phyloP scores from a whole-genome alignment of 768 basidiomycete species.

The Mycena olivaceomarginata region DNA sequence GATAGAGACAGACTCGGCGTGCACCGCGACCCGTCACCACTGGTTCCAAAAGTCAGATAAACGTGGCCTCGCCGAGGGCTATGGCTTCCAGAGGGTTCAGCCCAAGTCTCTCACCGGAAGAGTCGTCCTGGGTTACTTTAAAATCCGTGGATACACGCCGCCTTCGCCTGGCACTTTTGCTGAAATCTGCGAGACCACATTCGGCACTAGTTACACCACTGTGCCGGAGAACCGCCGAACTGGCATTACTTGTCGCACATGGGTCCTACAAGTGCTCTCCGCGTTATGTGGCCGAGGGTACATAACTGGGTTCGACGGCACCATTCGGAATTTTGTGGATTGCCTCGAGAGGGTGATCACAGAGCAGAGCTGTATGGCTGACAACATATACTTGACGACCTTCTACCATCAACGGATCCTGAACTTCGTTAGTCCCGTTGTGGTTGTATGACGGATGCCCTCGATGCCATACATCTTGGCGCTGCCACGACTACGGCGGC shows the following conservation, averaged over 20 bases:
- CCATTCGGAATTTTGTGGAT: slow-evolving; percentile 35
- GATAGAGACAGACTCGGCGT: slow-evolving; percentile 37
- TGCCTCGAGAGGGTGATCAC: slow-evolving; percentile 36
- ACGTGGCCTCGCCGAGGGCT: slow-evolving; percentile 40
- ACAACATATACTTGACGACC: slow-evolving; percentile 30
- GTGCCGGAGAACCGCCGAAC: slow-evolving; percentile 43
- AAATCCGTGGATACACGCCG: slow-evolving; percentile 37
- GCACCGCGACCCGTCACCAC: slow-evolving; percentile 45
- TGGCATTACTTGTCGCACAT: slow-evolving; percentile 48
- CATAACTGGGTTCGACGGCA: slow-evolving; percentile 32
- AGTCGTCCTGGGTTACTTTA: slow-evolving; percentile 49
- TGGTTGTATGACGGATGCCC: slow-evolving; percentile 36
- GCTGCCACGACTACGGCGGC: background rate
- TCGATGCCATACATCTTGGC: background rate
- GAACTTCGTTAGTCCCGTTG: slow-evolving; percentile 31
- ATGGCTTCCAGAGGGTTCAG: slow-evolving; percentile 42
- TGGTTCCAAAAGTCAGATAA: slow-evolving; percentile 43
- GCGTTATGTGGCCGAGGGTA: slow-evolving; percentile 42
- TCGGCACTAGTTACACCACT: slow-evolving; percentile 44
- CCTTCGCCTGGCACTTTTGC: slow-evolving; percentile 26
- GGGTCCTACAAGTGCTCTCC: slow-evolving; percentile 45
- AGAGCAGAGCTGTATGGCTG: slow-evolving; percentile 28
- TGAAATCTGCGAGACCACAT: slow-evolving; percentile 41
- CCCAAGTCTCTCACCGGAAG: slow-evolving; percentile 43
- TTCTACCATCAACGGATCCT: slow-evolving; percentile 34